These are phyloP conservation scores for Neofusicoccum sp. DNA, from an alignment of 2,329 filamentous ascomycete species.

Conservation along the genomic window DNA sequence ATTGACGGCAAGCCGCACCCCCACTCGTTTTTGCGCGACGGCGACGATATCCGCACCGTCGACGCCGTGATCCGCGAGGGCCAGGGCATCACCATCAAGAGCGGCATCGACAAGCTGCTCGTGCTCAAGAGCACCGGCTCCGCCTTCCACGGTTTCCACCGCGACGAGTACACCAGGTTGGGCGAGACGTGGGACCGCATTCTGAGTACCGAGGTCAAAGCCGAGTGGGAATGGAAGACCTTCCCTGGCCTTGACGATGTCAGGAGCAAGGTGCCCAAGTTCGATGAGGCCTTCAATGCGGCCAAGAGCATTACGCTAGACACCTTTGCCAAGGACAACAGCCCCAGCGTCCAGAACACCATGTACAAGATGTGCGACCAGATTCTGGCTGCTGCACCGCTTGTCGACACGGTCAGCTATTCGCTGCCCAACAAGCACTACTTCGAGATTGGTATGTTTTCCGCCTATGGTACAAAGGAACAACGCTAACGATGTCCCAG, in stretches of 20 bases:
- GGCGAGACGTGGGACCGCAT: constrained; percentile 94
- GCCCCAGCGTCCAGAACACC: constrained; percentile 90
- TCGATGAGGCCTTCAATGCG: constrained; percentile 76
- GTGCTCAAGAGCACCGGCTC: constrained; percentile 97
- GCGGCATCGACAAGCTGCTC: constrained; percentile 77
- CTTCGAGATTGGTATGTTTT: constrained; percentile 81
- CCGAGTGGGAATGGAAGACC: constrained; percentile 79
- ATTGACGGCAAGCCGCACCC: constrained; percentile 89
- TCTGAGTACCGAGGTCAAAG: constrained; percentile 89
- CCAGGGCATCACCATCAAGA: constrained; percentile 73
- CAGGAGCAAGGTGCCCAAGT: constrained; percentile 63
- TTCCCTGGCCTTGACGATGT: constrained; percentile 71
- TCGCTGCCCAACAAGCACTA: constrained; percentile 97
- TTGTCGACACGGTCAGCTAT: constrained; percentile 75
- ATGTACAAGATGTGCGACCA: constrained; percentile 98
- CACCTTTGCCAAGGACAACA: constrained; percentile 87
- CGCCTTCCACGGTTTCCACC: constrained; percentile 91
- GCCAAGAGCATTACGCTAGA: constrained; percentile 87
- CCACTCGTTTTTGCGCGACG: constrained; percentile 91
- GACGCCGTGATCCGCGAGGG: constrained; percentile 69
- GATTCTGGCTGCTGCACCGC: constrained; percentile 75
- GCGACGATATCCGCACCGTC: constrained; percentile 83
- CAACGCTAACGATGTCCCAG: constrained; percentile 50
- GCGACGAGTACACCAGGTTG: constrained; percentile 91
- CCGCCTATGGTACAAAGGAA: background rate